Base-by-base conservation (phyloP, 1,284 basidiomycete species). In the Malassezia globosa region DNA sequence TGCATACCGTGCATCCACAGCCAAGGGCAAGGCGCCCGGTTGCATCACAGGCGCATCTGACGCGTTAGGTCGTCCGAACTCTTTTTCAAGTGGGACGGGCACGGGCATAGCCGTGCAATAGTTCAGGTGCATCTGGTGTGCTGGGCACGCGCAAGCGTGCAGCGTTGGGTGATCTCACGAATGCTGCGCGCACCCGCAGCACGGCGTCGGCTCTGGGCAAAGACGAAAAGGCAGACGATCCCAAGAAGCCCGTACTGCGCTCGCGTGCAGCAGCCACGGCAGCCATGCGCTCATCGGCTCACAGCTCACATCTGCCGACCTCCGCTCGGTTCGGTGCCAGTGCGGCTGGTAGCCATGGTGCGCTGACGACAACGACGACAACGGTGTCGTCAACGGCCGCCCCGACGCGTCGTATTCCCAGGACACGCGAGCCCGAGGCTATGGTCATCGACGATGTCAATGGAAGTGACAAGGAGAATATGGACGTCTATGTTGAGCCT, bases 91-190 rank as follows among this genome's bases (percentile, higher is more conserved):
- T n/a, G n/a, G n/a, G n/a, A n/a, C n/a, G n/a, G n/a, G n/a, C n/a
- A n/a, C n/a, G n/a, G n/a, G n/a, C n/a, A n/a, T n/a, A n/a, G n/a
- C n/a, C n/a, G n/a, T n/a, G n/a, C n/a, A n/a, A n/a, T n/a, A n/a
- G n/a, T 21, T 41, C 46, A 4, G 53, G 52, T 29, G 40, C 54
- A 13, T 46, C 55, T 8, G 57, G 48, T 26, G 58, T 64, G 45
- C 60, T 63, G 43, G 61, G 61, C 42, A 65, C 61, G 37, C 63
- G 66, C 37, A 69, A 69, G 53, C 56, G 66, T n/a, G 56, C 66
- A 10, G 66, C 66, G 16, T 59, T 69, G 23, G 66, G 66, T 25
- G 66, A 69, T 50, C 50, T 69, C 35, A 69, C 66, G 36, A 69
- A 69, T 46, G 66, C 66, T 42, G 57, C 54, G 27, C 58, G 64